Base-by-base conservation (phyloP, 1,284 basidiomycete species). In the Naganishia albida region DNA sequence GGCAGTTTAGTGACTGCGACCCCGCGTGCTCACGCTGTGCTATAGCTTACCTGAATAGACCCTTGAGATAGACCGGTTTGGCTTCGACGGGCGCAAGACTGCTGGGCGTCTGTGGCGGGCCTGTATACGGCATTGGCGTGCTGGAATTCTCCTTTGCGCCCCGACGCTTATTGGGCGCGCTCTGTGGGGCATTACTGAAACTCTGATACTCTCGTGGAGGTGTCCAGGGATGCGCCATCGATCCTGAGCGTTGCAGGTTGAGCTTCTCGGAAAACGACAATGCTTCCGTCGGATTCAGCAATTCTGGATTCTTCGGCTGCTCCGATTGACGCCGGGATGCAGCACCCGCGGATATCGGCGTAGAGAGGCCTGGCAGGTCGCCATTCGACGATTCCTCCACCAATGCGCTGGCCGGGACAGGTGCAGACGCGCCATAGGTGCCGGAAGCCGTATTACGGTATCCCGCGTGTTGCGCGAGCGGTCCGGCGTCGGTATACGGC, bases 41-140 rank as follows among this genome's bases (percentile, higher is more conserved):
- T 52, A 38, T 44, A 30, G 81, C 84, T 64, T 69, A 89, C 85
- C 89, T 91, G 81, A 94, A 93, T 54, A 93, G 74, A 2, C 91
- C 91, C 78, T 93, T 94, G 72, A 94, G 80, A 78, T 90, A 93
- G 28, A 93, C 85, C 10, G 91, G 90, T 80, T 93, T 94, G 74
- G 89, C 87, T 59, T 91, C 89, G 76, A 68, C 46, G 2, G 57
- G 57, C 8, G 28, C 46, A 1, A 20, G 13, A 18, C 28, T 49
- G 53, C 26, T 56, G n/a, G 49, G 30, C 20, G 42, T 49, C 30
- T 46, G 23, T 13, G 62, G 23, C 8, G 50, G 18, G 26, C 40
- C 40, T 8, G 28, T 43, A 2, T 20, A 48, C 2, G 42, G 20
- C 56, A 43, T 39, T n/a, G 57, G 44, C 39, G 42, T 46, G 30